These are phyloP conservation scores for Leccinum longicurvipes DNA, from an alignment of 768 basidiomycete species.

Conservation along the genomic window DNA sequence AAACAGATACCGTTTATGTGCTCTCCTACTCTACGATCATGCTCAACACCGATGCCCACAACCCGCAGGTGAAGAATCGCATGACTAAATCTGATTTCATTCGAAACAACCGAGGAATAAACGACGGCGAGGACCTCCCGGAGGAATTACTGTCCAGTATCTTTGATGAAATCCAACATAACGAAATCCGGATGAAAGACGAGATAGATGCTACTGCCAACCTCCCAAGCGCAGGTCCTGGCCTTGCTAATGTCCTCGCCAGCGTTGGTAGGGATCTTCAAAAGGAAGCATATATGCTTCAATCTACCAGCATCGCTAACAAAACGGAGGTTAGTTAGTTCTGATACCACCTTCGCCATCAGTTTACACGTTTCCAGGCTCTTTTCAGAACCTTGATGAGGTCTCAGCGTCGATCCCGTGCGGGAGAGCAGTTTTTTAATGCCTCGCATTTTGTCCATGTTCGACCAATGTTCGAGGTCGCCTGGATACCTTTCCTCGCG, in stretches of 20 bases:
- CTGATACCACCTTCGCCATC: background rate
- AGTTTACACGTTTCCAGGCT: conserved; percentile 47
- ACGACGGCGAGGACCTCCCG: conserved; percentile 84
- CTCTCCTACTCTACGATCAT: conserved; percentile 93
- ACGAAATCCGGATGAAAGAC: conserved; percentile 99
- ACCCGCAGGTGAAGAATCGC: conserved; percentile 87
- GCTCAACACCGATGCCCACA: conserved; percentile 97
- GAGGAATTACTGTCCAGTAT: conserved; percentile 77
- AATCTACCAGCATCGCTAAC: conserved; percentile 93
- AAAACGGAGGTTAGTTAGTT: conserved; percentile 78
- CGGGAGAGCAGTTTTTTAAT: conserved; percentile 88
- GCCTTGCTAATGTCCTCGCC: conserved; percentile 77
- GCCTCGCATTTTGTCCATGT: conserved; percentile 97
- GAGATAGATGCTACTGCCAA: conserved; percentile 65
- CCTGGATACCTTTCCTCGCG: conserved; percentile 97
- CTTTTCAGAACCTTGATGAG: conserved; percentile 91
- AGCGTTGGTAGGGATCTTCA: conserved; percentile 93
- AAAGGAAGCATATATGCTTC: conserved; percentile 92
- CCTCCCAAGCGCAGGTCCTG: conserved; percentile 52
- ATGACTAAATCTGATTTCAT: conserved; percentile 93
- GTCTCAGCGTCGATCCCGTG: conserved; percentile 80
- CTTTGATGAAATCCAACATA: conserved; percentile 85
- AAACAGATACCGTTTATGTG: conserved; percentile 85
- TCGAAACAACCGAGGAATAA: conserved; percentile 96
- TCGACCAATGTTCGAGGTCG: conserved; percentile 98